Evolutionary conservation across 2,329 filamentous ascomycete species (phyloP).

Genomic region (Aspergillus sclerotialis): DNA sequence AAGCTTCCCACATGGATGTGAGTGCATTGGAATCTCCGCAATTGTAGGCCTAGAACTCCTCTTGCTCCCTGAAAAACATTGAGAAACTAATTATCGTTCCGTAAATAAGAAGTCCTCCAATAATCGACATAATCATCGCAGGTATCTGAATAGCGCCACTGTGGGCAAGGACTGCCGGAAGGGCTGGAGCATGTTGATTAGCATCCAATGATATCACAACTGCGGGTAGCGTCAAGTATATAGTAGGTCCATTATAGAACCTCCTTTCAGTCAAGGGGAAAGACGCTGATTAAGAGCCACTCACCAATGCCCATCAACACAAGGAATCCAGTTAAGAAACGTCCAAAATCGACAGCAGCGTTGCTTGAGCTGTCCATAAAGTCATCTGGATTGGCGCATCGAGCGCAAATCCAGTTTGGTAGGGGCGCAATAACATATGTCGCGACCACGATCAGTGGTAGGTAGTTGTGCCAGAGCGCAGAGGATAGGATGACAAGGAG

Average conservation of each 20-base stretch:
- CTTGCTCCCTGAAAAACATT: conserved; percentile 97
- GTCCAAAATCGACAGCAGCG: conserved; percentile 83
- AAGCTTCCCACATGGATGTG: neutral
- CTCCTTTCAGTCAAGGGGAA: neutral
- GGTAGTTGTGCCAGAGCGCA: conserved; percentile 90
- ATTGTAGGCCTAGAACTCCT: no score
- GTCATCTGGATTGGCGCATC: conserved; percentile 87
- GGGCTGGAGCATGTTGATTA: conserved; percentile 48
- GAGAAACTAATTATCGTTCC: conserved; percentile 96
- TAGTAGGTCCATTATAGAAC: no score
- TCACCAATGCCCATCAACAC: conserved; percentile 95
- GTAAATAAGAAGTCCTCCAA: conserved; percentile 91
- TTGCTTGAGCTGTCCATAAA: conserved; percentile 82
- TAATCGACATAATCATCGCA: conserved; percentile 91
- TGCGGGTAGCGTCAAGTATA: neutral
- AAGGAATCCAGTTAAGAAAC: conserved; percentile 91
- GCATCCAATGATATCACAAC: no score
- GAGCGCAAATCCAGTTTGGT: conserved; percentile 91
- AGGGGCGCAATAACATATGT: conserved; percentile 91
- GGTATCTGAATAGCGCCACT: conserved; percentile 71
- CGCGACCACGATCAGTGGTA: conserved; percentile 87
- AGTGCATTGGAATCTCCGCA: no score
- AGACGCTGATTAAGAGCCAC: no score
- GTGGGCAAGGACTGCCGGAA: conserved; percentile 83
- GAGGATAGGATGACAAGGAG: conserved; percentile 97